These are phyloP conservation scores for Ehretia macrophylla DNA, from an alignment of 257 asterid genomes.

Conservation along the genomic window DNA sequence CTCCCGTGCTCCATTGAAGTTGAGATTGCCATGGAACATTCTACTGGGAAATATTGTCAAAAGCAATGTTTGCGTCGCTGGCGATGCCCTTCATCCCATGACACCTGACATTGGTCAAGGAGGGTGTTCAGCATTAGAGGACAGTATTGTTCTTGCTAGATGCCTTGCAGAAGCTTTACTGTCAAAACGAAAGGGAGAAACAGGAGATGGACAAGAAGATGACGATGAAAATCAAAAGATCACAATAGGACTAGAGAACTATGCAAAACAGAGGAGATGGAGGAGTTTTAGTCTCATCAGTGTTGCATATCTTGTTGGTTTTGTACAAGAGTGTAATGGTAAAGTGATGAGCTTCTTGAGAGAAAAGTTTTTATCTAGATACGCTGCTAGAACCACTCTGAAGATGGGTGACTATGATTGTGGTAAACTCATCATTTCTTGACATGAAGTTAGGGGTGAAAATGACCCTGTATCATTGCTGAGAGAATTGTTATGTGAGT, in stretches of 20 bases:
- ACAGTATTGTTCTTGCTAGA: slow-evolving; percentile 53
- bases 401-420: neutral
- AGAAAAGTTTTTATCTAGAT: slow-evolving; percentile 32
- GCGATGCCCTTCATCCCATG: slow-evolving; percentile 87
- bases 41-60: slow-evolving; percentile 38
- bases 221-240: slow-evolving; percentile 21
- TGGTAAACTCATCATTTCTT: neutral
- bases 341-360: slow-evolving; percentile 43
- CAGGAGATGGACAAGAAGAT: neutral
- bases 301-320: slow-evolving; percentile 51
- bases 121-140: slow-evolving; percentile 76
- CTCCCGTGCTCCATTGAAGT: slow-evolving; percentile 42
- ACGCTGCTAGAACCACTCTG: slow-evolving; percentile 3
- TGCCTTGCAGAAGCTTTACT: slow-evolving; percentile 42
- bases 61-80: slow-evolving; percentile 54
- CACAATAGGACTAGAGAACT: slow-evolving; percentile 36
- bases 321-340: slow-evolving; percentile 48
- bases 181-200: neutral
- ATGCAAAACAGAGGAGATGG: slow-evolving; percentile 60
- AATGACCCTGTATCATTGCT: too few relatives aligned
- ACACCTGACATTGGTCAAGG: slow-evolving; percentile 83
- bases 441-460: too few relatives aligned
- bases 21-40: slow-evolving; percentile 61
- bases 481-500: too few relatives aligned
- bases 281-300: slow-evolving; percentile 59